phyloP scores from a whole-genome alignment of 73 alveolate species.

The Paramecium primaurelia region DNA sequence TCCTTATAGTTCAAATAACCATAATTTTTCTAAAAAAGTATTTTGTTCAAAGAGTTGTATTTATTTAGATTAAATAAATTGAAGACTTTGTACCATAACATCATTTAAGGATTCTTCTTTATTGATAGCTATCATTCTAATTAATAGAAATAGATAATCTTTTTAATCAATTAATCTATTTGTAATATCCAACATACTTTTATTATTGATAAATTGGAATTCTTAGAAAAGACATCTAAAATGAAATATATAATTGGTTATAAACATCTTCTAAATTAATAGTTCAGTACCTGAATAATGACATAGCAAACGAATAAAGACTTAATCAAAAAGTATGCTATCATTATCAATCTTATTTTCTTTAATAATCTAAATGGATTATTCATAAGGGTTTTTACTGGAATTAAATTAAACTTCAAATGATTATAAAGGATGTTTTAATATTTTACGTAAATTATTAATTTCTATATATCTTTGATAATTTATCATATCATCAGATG shows the following conservation, averaged over 20 bases:
- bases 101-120: background rate
- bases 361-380: background rate
- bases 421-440: background rate
- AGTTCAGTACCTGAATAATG: background rate
- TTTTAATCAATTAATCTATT: slow-evolving; percentile 29
- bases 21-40: background rate
- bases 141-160: background rate
- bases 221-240: background rate
- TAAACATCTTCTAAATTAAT: background rate
- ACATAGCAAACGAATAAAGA: background rate
- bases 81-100: background rate
- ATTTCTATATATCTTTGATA: background rate
- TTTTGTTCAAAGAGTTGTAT: background rate
- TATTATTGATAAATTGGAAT: background rate
- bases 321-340: background rate
- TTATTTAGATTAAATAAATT: background rate
- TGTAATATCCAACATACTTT: background rate
- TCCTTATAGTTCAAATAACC: background rate
- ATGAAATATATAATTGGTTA: background rate
- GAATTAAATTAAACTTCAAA: background rate
- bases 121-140: background rate
- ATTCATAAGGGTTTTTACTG: background rate
- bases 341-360: background rate
- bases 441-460: background rate
- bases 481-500: background rate